Conservation (phyloP, 1,284 basidiomycete species). For the Macrocystidia cucumis region DNA sequence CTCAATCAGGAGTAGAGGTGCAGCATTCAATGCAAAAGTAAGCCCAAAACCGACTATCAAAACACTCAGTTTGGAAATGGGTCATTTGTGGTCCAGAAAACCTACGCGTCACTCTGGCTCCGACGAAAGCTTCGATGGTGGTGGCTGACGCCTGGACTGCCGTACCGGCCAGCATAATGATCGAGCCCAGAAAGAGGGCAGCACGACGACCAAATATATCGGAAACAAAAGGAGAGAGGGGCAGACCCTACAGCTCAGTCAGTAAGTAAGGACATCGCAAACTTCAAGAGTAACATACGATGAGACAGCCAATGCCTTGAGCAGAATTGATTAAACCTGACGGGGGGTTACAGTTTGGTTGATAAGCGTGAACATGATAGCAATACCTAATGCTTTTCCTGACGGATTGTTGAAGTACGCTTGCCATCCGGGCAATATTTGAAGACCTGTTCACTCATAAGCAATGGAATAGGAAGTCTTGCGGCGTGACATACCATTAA, state of each 20-base stretch:
- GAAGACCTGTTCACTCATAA: slow-evolving; percentile 35
- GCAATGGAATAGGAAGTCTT: slow-evolving; percentile 3
- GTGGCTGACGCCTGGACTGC: slow-evolving; percentile 43
- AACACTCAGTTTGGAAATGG: too few species aligned
- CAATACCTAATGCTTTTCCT: slow-evolving; percentile 43
- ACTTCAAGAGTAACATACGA: slow-evolving; percentile 29
- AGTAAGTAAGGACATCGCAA: slow-evolving; percentile 1
- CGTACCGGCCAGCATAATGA: slow-evolving; percentile 55
- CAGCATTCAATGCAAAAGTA: slow-evolving; percentile 51
- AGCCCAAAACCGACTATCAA: slow-evolving; percentile 69
- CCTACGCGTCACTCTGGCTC: slow-evolving; percentile 47
- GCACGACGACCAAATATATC: slow-evolving; percentile 49
- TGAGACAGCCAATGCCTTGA: slow-evolving; percentile 52
- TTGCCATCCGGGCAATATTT: slow-evolving; percentile 59
- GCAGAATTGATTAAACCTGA: slow-evolving; percentile 54
- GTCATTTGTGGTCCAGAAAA: slow-evolving; percentile 7
- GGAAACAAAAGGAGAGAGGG: slow-evolving; percentile 50
- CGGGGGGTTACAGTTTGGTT: not conserved
- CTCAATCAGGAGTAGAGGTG: slow-evolving; percentile 61
- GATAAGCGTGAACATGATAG: slow-evolving; percentile 2
- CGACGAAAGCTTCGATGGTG: slow-evolving; percentile 47
- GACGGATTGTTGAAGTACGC: slow-evolving; percentile 42
- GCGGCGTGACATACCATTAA: slow-evolving; percentile 39
- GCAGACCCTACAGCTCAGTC: slow-evolving; percentile 33
- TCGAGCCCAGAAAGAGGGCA: slow-evolving; percentile 48